Evolutionary conservation across 2,329 filamentous ascomycete species (phyloP), one percentile per base, ranked within the genome.

Genomic region (Penicillium digitatum): DNA sequence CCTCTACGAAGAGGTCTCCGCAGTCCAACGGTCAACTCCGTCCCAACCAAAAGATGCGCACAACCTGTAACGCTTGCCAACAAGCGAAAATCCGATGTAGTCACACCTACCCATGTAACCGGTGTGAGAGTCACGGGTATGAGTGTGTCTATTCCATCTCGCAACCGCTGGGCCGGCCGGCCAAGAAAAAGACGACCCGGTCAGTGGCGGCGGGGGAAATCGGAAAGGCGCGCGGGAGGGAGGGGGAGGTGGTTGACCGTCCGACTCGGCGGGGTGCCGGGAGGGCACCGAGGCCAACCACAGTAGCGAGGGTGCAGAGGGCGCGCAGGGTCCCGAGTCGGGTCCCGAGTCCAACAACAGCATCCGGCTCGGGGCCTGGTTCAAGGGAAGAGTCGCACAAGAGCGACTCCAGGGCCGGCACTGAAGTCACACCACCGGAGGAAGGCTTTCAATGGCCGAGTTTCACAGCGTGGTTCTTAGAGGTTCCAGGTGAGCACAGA

Each of bases 31-130:
- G 45, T 16, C 57, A 60, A 9, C 58, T 71, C 1, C 68, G 68
- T 16, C 69, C 67, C 26, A 72, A 69, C 29, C 68, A 71, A 37
- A 72, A 72, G 43, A 63, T 72, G 20, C 68, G 71, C 43, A 71
- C 69, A 6, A 73, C 71, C 8, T 73, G 71, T 60, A 72, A 73
- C 52, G 69, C 71, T n/a, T 73, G 71, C 24, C 71, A 73, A 43
- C 69, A 72, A 50, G 71, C 71, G 10, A 73, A 73, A 37, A 72
- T 73, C 16, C 66, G 70, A 8, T 73, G 71, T 62, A 70, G 70
- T 24, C 71, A 73, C 55, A 49, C 71, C 22, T 69, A 69, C 8
- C 66, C 69, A 1, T 73, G 71, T 55, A 66, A 65, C 16, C 59
- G 71, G 31, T 73, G 71, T 31, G 67, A 67, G 43, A 71, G 69